Percentiles rank a stretch among this genome's conserved stretches.
Evolutionary conservation across 345 rosid genomes (phyloP).

Genomic region (Rhizophora apiculata): DNA sequence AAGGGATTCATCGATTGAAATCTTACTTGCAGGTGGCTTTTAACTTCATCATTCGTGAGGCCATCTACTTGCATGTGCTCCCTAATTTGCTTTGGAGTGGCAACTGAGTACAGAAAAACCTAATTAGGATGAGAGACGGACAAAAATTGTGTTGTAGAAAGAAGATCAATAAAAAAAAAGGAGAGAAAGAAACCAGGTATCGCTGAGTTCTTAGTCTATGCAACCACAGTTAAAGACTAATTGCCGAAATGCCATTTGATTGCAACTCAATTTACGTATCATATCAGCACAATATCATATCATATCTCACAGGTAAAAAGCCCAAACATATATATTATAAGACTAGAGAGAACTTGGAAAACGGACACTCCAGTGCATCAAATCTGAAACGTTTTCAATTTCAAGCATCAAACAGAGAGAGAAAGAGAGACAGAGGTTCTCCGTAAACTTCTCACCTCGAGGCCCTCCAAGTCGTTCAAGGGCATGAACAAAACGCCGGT

Average conservation of each 20-base stretch:
- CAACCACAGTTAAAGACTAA: too few relatives aligned
- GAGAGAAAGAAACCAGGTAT: too few relatives aligned
- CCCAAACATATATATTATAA: not conserved
- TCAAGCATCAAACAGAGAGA: not conserved
- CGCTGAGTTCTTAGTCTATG: too few relatives aligned
- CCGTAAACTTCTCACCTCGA: slow-evolving; percentile 39
- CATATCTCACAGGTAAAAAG: not conserved
- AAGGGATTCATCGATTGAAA: not conserved
- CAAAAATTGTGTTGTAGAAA: too few relatives aligned
- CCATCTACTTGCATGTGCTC: slow-evolving; percentile 32
- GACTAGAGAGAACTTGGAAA: not conserved
- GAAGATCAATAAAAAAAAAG: too few relatives aligned
- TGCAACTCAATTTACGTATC: too few relatives aligned
- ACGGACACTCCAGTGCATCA: not conserved
- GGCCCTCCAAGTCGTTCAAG: slow-evolving; percentile 72
- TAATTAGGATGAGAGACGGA: not conserved
- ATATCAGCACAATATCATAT: not conserved
- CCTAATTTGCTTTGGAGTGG: slow-evolving; percentile 30
- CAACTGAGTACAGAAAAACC: slow-evolving; percentile 14
- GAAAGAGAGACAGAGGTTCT: not conserved
- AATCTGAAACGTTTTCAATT: not conserved
- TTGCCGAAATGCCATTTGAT: too few relatives aligned
- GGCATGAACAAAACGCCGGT: slow-evolving; percentile 61
- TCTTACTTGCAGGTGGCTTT: slow-evolving; percentile 29
- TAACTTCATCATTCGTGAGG: slow-evolving; percentile 32